These are phyloP conservation scores for Glebionis coronaria DNA, from an alignment of 129 eudicot genomes.

Conservation along the genomic window DNA sequence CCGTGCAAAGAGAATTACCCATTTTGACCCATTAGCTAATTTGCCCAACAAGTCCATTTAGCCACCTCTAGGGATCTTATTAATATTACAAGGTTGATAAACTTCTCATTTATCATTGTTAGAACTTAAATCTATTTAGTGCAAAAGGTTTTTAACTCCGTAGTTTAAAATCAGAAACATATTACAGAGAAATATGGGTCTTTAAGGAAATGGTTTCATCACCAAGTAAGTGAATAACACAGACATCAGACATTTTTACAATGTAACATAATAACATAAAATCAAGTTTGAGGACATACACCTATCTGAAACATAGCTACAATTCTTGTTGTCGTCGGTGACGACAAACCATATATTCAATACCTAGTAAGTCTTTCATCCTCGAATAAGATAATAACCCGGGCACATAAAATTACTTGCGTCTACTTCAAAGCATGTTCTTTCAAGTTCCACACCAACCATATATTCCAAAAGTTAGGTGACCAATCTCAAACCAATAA, in stretches of 20 bases:
- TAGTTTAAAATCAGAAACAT: not conserved
- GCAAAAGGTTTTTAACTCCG: not conserved
- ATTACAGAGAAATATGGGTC: not conserved
- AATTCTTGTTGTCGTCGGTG: slow-evolving; percentile 16
- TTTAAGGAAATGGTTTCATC: not conserved
- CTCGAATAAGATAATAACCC: slow-evolving; percentile 18
- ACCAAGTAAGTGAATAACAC: not conserved
- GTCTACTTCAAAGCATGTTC: slow-evolving; percentile 12
- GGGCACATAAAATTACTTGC: slow-evolving; percentile 8
- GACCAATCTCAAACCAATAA: slow-evolving; percentile 9
- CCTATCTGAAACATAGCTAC: not conserved
- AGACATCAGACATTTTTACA: not conserved
- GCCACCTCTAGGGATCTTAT: not conserved
- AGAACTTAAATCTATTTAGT: not conserved
- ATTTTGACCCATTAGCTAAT: no score
- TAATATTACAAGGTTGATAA: not conserved
- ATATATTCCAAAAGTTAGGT: slow-evolving; percentile 16
- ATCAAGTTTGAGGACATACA: not conserved
- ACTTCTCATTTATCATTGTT: not conserved
- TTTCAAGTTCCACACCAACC: slow-evolving; percentile 22
- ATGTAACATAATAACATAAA: not conserved
- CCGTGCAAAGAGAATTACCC: no score
- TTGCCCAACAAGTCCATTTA: no score
- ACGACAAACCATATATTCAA: slow-evolving; percentile 5
- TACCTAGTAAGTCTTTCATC: slow-evolving; percentile 11